Evolutionary conservation across 345 rosid genomes (phyloP).

Genomic region (Atalantia buxifolia): DNA sequence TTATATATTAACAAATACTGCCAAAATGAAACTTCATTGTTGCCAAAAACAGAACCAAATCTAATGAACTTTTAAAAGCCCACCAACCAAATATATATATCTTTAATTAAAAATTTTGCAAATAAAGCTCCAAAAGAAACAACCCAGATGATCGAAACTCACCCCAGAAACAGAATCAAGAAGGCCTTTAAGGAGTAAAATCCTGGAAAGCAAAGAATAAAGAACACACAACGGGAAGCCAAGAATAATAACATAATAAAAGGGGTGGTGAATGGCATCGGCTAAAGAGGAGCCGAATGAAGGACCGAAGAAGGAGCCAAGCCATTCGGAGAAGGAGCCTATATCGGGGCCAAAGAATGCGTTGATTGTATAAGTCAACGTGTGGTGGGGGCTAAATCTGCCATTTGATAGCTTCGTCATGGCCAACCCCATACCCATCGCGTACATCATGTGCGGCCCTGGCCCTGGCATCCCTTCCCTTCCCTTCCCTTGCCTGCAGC

Average conservation of each 20-base stretch:
- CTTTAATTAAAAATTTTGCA: not conserved
- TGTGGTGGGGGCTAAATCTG: slow-evolving; percentile 58
- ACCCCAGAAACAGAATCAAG: slow-evolving; percentile 65
- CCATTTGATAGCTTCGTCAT: slow-evolving; percentile 43
- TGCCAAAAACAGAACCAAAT: not conserved
- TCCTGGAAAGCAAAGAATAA: slow-evolving; percentile 46
- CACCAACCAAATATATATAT: not conserved
- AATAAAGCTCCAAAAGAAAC: not conserved
- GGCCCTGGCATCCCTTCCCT: slow-evolving; percentile 52
- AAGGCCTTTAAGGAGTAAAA: slow-evolving; percentile 35
- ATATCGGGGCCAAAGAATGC: slow-evolving; percentile 76
- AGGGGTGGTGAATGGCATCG: slow-evolving; percentile 53
- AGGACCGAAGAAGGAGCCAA: slow-evolving; percentile 34
- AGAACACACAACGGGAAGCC: slow-evolving; percentile 51
- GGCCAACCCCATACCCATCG: slow-evolving; percentile 59
- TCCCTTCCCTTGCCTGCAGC: not conserved
- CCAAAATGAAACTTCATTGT: not conserved
- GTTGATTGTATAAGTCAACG: slow-evolving; percentile 54
- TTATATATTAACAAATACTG: not conserved
- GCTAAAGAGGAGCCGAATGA: slow-evolving; percentile 36
- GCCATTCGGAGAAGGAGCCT: slow-evolving; percentile 77
- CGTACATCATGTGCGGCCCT: slow-evolving; percentile 69
- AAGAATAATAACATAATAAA: slow-evolving; percentile 48
- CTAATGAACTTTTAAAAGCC: not conserved
- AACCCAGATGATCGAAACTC: slow-evolving; percentile 15